Evolutionary conservation across 2,329 filamentous ascomycete species (phyloP).

Genomic region (Ciborinia camelliae): DNA sequence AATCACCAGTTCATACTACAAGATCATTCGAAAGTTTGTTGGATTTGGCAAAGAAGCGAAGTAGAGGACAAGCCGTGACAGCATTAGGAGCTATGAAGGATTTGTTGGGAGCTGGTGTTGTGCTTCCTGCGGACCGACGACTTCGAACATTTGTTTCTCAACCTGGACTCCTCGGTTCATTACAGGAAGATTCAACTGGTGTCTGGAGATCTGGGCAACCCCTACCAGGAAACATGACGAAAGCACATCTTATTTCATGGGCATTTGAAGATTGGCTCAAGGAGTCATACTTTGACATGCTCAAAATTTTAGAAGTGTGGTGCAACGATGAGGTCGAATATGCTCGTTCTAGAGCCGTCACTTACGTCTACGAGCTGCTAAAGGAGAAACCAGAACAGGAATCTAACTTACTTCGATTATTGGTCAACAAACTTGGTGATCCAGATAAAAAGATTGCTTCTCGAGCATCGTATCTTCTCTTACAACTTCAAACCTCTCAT

Average conservation of each 20-base stretch:
- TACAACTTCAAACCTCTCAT: constrained; percentile 85
- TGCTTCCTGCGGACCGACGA: constrained; percentile 79
- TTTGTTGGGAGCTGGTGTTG: constrained; percentile 81
- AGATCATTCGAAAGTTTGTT: constrained; percentile 86
- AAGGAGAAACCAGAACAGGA: constrained; percentile 98
- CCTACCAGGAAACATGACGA: constrained; percentile 70
- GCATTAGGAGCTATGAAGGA: constrained; percentile 93
- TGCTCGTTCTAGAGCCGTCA: constrained; percentile 80
- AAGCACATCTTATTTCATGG: constrained; percentile 81
- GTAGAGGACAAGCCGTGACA: constrained; percentile 85
- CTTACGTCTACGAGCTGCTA: constrained; percentile 85
- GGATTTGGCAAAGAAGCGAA: constrained; percentile 83
- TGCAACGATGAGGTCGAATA: constrained; percentile 95
- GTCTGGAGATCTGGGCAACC: constrained; percentile 66
- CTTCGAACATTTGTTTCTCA: constrained; percentile 77
- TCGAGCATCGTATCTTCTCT: constrained; percentile 84
- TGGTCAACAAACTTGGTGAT: constrained; percentile 97
- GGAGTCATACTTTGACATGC: constrained; percentile 84
- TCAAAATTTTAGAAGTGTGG: constrained; percentile 89
- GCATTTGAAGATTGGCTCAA: constrained; percentile 95
- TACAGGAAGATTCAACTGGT: constrained; percentile 57
- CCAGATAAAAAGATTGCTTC: constrained; percentile 94
- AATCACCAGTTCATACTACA: constrained; percentile 89
- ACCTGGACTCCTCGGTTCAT: constrained; percentile 66
- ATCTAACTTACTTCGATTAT: constrained; percentile 81